A percentile compares a stretch with the other conserved stretches of the same genome.
These are phyloP conservation scores for Trichophyton simii DNA, from an alignment of 2,329 filamentous ascomycete species.

Conservation along the genomic window DNA sequence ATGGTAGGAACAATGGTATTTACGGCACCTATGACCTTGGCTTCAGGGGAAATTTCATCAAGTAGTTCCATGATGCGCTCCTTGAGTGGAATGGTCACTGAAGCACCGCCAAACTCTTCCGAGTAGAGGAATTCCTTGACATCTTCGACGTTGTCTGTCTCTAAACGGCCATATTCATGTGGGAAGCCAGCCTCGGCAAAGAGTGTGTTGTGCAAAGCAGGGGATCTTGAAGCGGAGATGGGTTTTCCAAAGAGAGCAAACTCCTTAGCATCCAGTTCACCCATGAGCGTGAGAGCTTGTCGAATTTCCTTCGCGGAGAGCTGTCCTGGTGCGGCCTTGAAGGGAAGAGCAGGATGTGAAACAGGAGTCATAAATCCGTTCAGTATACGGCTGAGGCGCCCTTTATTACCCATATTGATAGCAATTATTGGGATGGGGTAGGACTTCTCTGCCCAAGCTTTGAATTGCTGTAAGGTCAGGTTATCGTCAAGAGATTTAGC, in stretches of 20 bases:
- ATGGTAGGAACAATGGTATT: slow-evolving; percentile 71
- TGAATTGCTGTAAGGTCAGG: slow-evolving; percentile 71
- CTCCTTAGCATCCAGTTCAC: slow-evolving; percentile 59
- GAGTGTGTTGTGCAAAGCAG: slow-evolving; percentile 76
- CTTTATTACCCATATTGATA: slow-evolving; percentile 83
- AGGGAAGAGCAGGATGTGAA: slow-evolving; percentile 75
- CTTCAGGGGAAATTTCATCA: slow-evolving; percentile 67
- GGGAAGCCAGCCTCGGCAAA: slow-evolving; percentile 68
- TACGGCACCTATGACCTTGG: slow-evolving; percentile 73
- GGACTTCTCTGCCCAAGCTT: slow-evolving; percentile 56
- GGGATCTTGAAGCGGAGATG: slow-evolving; percentile 69
- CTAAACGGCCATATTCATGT: slow-evolving; percentile 63
- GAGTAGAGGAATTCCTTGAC: slow-evolving; percentile 54
- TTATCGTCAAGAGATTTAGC: slow-evolving; percentile 72
- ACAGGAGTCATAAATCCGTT: slow-evolving; percentile 94
- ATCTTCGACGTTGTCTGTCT: slow-evolving; percentile 54
- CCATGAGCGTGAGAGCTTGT: slow-evolving; percentile 62
- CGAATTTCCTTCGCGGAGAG: slow-evolving; percentile 83
- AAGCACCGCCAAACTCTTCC: slow-evolving; percentile 76
- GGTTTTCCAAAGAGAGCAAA: slow-evolving; percentile 86
- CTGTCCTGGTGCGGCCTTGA: slow-evolving; percentile 88
- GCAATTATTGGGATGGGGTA: slow-evolving; percentile 79
- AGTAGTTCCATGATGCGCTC: slow-evolving; percentile 71
- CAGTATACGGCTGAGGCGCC: slow-evolving; percentile 78
- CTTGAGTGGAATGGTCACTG: slow-evolving; percentile 92